A percentile compares a stretch with the other conserved stretches of the same genome.
Conservation (phyloP, 2,329 filamentous ascomycete genomes). For the Fusarium cicatricum region DNA sequence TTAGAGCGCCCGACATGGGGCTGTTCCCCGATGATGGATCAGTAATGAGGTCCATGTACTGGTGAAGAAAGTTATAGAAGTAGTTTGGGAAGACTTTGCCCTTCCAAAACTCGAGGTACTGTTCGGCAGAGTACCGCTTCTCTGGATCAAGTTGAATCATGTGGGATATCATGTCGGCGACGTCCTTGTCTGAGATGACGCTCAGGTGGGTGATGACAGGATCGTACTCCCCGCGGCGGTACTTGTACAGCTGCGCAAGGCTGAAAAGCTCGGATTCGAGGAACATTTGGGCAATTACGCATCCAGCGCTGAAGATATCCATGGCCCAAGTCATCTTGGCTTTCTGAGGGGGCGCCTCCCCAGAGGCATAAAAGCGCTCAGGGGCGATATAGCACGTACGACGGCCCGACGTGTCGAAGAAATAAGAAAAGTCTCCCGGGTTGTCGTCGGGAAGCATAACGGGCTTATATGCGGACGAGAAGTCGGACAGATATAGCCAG, state of each 20-base stretch:
- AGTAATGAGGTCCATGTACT: constrained; percentile 96
- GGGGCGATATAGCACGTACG: constrained; percentile 95
- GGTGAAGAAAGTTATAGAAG: constrained; percentile 96
- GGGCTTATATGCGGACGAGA: constrained; percentile 94
- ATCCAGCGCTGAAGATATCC: constrained; percentile 98
- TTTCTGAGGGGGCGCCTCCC: constrained; percentile 68
- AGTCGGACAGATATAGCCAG: constrained; percentile 98
- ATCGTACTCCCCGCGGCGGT: constrained; percentile 91
- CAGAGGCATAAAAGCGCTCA: constrained; percentile 83
- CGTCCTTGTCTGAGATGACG: constrained; percentile 86
- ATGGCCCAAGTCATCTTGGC: constrained; percentile 85
- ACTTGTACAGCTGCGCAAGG: constrained; percentile 95
- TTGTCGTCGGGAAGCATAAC: constrained; percentile 95
- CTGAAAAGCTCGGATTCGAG: constrained; percentile 96
- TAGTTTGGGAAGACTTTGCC: constrained; percentile 93
- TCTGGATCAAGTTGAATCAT: constrained; percentile 97
- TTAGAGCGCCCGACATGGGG: constrained; percentile 69
- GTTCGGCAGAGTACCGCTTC: constrained; percentile 89
- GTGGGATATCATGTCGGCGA: constrained; percentile 88
- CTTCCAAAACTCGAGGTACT: constrained; percentile 93
- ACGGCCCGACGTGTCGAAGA: constrained; percentile 91
- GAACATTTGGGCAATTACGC: constrained; percentile 96
- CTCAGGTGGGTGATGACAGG: constrained; percentile 81
- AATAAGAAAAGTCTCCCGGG: constrained; percentile 96
- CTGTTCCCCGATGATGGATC: constrained; percentile 84